Evolutionary conservation across 2,329 filamentous ascomycete species (phyloP).

Genomic region (Exserohilum turcica): DNA sequence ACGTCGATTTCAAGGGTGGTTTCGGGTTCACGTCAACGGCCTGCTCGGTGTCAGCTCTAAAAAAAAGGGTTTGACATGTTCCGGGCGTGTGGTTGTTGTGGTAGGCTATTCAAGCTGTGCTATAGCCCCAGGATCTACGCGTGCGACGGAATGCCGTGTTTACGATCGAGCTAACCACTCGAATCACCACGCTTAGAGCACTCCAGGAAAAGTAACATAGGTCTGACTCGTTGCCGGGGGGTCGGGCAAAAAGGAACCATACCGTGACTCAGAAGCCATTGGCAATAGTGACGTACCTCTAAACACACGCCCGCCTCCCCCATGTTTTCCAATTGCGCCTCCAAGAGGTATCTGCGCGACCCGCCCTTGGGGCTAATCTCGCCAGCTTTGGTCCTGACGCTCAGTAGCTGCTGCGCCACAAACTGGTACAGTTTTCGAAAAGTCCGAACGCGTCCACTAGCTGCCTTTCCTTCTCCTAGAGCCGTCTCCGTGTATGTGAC

Average conservation of each 20-base stretch:
- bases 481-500: slow-evolving; percentile 91
- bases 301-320: slow-evolving; percentile 82
- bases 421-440: slow-evolving; percentile 98
- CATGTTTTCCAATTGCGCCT: slow-evolving; percentile 95
- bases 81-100: slow-evolving; percentile 13
- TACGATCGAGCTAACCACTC: slow-evolving; percentile 14
- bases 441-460: slow-evolving; percentile 71
- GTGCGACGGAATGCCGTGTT: slow-evolving; percentile 17
- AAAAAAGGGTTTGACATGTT: slow-evolving; percentile 7
- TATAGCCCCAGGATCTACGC: slow-evolving; percentile 18
- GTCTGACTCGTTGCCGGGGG: slow-evolving; percentile 11
- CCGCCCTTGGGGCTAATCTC: slow-evolving; percentile 58
- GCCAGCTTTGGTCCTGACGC: slow-evolving; percentile 87
- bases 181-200: neutral
- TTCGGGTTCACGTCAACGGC: slow-evolving; percentile 56
- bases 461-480: slow-evolving; percentile 56
- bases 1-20: slow-evolving; percentile 59
- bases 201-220: slow-evolving; percentile 5
- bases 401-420: slow-evolving; percentile 84
- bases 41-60: slow-evolving; percentile 28
- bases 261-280: slow-evolving; percentile 6
- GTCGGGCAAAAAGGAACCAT: slow-evolving; percentile 22
- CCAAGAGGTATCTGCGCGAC: slow-evolving; percentile 70
- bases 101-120: slow-evolving; percentile 9
- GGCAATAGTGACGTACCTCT: slow-evolving; percentile 57